Evolutionary conservation across 148 eudicot genomes (phyloP).

Genomic region (Limonium bicolor): DNA sequence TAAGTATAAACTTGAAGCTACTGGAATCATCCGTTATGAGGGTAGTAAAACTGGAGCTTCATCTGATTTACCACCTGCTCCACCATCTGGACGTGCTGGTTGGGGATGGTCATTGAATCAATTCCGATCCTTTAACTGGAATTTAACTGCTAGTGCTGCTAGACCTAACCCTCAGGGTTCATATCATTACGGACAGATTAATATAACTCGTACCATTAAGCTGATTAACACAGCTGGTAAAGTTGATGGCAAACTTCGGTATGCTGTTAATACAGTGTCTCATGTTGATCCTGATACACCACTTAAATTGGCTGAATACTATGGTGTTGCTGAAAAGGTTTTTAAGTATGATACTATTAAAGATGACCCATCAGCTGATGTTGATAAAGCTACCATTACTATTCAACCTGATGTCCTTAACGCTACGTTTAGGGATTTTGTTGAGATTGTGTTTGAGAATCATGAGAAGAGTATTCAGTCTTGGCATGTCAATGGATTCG

Average conservation of each 20-base stretch:
- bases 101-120: conserved; percentile 25
- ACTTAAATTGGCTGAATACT: conserved; percentile 25
- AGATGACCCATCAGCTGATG: conserved; percentile 12
- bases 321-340: conserved; percentile 4
- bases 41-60: conserved; percentile 9
- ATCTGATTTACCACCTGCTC: conserved; percentile 15
- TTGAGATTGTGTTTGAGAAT: conserved; percentile 29
- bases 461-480: conserved; percentile 21
- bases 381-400: not conserved
- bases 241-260: conserved; percentile 16
- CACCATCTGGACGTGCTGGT: no score
- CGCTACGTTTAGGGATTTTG: conserved; percentile 14
- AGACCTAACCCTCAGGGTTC: conserved; percentile 34
- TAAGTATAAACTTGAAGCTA: conserved; percentile 27
- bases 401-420: conserved; percentile 11
- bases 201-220: conserved; percentile 29
- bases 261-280: conserved; percentile 18
- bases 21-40: conserved; percentile 17
- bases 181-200: conserved; percentile 26
- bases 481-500: conserved; percentile 21
- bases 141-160: conserved; percentile 30
- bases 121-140: conserved; percentile 29
- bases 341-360: conserved; percentile 14
- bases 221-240: conserved; percentile 6
- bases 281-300: conserved; percentile 19